Evolutionary conservation across 805 yeast species (phyloP), one percentile per base, ranked within the genome.

Genomic region (Nakazawaea ernobii): DNA sequence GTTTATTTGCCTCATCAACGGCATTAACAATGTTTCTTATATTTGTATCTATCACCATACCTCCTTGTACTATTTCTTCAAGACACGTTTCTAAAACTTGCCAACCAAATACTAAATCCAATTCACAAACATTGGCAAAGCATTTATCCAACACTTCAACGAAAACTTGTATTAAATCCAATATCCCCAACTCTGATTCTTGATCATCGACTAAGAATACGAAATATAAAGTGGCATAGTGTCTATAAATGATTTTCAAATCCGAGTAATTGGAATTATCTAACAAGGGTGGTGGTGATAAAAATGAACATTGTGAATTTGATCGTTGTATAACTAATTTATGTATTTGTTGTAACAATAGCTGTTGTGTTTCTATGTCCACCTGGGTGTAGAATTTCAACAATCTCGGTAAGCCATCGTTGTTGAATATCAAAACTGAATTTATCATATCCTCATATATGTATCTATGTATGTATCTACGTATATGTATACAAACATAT

Each of bases 41-140:
- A 55, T 84, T 88, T 1, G 98, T 91, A 61, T 94, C 99, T 33
- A 94, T 86, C 8, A 94, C 99, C 95, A 94, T 84, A 0, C 99
- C 99, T 26, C 98, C 99, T 62, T 94, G 98, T 1, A 94, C 84
- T 32, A 94, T 85, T 58, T 94, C 98, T 57, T 84, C 94, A 42
- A 91, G 65, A 1, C 92, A 97, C 1, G 95, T 84, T 61, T 92
- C 95, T 30, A 92, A 69, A 5, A 90, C 95, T 66, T 94, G 97
- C 98, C 99, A 94, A 14, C 97, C 97, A 68, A 91, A 92, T n/a
- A 94, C 97, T 52, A 94, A 73, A 66, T 94, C 99, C 55, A 94
- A 73, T 61, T 94, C 99, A 63, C 97, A 91, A 6, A 94, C 99
- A 59, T 90, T 91, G 52, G 82, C 83, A 66, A 94, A 94, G 65